Evolutionary conservation across 176 grass and related monocot genomes (phyloP).

Genomic region (Juncus effusus): DNA sequence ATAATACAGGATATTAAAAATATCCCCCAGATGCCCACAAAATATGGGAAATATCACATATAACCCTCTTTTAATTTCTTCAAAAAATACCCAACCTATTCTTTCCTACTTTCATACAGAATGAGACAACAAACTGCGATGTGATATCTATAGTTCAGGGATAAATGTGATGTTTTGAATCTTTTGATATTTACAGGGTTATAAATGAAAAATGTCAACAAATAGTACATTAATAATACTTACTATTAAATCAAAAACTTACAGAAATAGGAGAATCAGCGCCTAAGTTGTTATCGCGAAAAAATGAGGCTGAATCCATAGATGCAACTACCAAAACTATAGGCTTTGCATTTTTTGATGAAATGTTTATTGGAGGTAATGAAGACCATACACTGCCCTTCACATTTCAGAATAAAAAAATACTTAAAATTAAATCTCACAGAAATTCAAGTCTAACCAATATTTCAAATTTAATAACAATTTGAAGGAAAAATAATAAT

Average conservation of each 20-base stretch:
- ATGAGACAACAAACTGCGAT: too few relatives aligned
- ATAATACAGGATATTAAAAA: too few relatives aligned
- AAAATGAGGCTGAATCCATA: conserved; percentile 84
- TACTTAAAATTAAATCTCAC: conserved; percentile 25
- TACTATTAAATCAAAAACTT: conserved; percentile 22
- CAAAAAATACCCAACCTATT: too few relatives aligned
- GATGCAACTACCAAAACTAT: conserved; percentile 72
- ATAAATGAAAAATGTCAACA: neutral
- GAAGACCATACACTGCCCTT: conserved; percentile 99
- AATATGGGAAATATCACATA: too few relatives aligned
- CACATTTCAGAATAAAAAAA: conserved; percentile 58
- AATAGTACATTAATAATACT: neutral
- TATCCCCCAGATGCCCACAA: too few relatives aligned
- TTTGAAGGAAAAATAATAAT: neutral
- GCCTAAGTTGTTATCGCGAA: conserved; percentile 76
- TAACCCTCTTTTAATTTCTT: too few relatives aligned
- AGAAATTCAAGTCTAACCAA: neutral
- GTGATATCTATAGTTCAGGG: too few relatives aligned
- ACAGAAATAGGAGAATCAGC: conserved; percentile 98
- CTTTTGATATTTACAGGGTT: too few relatives aligned
- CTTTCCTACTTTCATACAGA: too few relatives aligned
- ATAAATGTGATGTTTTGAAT: too few relatives aligned
- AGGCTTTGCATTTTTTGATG: conserved; percentile 55
- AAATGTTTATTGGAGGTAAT: conserved; percentile 66
- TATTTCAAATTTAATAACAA: neutral